Conservation (phyloP, 176 grass and related monocot genomes). For the Hordeum vulgare region MorexV3_pseudomolecules_assembly NC_058520.1:382295998-382296497, state of each 20-base stretch:
- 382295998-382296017: constrained; percentile 40
- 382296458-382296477: neutral
- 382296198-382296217: constrained; percentile 21
- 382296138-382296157: constrained; percentile 60
- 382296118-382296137: constrained; percentile 44
- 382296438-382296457: neutral
- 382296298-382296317: neutral
- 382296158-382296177: constrained; percentile 53
- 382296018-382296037: constrained; percentile 39
- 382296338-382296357: neutral
- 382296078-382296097: constrained; percentile 30
- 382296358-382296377: neutral
- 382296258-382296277: neutral
- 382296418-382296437: neutral
- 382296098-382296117: constrained; percentile 7
- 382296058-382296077: neutral
- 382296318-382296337: constrained; percentile 1
- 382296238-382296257: neutral
- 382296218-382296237: constrained; percentile 23
- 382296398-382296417: neutral
- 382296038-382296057: constrained; percentile 23
- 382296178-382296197: constrained; percentile 10
- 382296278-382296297: neutral
- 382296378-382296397: neutral
- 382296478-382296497: neutral